phyloP scores from a whole-genome alignment of 768 basidiomycete genomes.

The Pleurotus citrinopileatus region DNA sequence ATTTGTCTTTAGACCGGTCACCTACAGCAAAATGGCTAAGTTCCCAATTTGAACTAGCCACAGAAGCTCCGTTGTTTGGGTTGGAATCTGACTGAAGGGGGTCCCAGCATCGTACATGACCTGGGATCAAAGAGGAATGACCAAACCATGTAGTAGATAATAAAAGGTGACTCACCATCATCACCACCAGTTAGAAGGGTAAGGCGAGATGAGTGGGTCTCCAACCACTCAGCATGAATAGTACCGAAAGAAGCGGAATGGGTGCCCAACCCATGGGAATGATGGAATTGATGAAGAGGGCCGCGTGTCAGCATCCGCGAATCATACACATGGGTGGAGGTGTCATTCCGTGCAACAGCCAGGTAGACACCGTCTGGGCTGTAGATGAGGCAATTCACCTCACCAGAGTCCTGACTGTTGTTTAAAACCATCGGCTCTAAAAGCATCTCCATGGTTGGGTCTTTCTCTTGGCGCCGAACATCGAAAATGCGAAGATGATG shows the following conservation, averaged over 20 bases:
- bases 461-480: conserved; percentile 29
- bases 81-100: conserved; percentile 37
- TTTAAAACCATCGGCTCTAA: conserved; percentile 32
- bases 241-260: conserved; percentile 43
- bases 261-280: conserved; percentile 24
- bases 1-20: conserved; percentile 44
- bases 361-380: conserved; percentile 63
- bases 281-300: conserved; percentile 46
- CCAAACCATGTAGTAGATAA: neutral
- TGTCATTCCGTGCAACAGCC: conserved; percentile 59
- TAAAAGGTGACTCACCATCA: conserved; percentile 47
- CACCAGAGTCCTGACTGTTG: conserved; percentile 25
- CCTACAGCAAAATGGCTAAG: conserved; percentile 60
- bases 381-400: conserved; percentile 49
- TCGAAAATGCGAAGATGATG: conserved; percentile 54
- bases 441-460: conserved; percentile 24
- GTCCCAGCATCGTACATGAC: conserved; percentile 73
- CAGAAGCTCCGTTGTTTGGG: conserved; percentile 39
- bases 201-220: conserved; percentile 29
- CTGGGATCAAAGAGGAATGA: conserved; percentile 27
- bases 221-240: conserved; percentile 51
- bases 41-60: conserved; percentile 56
- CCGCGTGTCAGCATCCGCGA: conserved; percentile 46
- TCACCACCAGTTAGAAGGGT: conserved; percentile 60
- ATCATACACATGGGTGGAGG: conserved; percentile 61